Base-by-base conservation (phyloP, 2,329 filamentous ascomycete genomes). In the Passalora sequoiae region DNA sequence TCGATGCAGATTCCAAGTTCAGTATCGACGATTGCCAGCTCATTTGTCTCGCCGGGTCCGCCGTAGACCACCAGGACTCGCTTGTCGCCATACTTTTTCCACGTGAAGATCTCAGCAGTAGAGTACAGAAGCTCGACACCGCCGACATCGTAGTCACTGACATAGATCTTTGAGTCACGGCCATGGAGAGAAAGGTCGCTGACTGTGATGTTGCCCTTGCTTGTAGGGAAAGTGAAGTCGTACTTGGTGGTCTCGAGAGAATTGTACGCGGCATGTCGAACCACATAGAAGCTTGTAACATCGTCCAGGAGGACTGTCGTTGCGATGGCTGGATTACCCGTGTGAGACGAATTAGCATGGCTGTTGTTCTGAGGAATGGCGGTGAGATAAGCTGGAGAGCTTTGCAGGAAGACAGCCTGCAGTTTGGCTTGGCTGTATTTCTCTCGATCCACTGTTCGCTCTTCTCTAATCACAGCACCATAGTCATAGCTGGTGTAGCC, bases 351-450 rank as follows among this genome's bases (percentile, higher is more conserved):
- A 5, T 68, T 66, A 7, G 71, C 63, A 25, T 62, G 63, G 3
- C 57, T 70, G 25, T 68, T 60, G 53, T 71, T 68, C 8, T 74
- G 73, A 1, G 80, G 75, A 0, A 68, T 70, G 1, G 80, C 76
- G 2, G 76, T 75, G 13, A 88, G 66, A 55, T 86, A 89, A 0
- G 76, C 78, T 0, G 84, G 82, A 0, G 83, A 86, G 0, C 80
- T 83, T 54, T 82, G 82, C 40, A 86, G 63, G 63, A 91, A 91
- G 54, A 86, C 84, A 19, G 78, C 84, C 50, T 86, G 69, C 1
- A 91, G 74, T 58, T 91, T 92, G 19, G 86, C 70, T 61, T 92
- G 85, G 30, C 80, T 82, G 61, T 88, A 91, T 61, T 91, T 91
- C 59, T 89, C 84, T 2, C 84, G 75, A 20, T 73, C 67, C 3